Base-by-base conservation (phyloP, 2,329 filamentous ascomycete genomes). In the Xylaria sp. region DNA sequence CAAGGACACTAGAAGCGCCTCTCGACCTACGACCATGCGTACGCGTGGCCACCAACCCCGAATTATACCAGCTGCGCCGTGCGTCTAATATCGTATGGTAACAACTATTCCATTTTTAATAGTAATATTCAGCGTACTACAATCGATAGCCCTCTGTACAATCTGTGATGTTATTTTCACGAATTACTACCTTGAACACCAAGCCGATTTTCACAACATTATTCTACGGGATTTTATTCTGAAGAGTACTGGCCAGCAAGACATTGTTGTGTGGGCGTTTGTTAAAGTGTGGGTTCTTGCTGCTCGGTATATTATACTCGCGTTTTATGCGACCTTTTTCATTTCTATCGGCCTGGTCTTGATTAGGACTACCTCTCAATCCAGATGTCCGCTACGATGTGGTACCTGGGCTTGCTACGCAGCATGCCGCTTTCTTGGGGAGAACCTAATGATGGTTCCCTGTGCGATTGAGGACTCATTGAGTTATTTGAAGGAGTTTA, bases 211-310 rank as follows among this genome's bases (percentile, higher is more conserved):
- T 50, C n/a, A 19, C 21, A n/a, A 19, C 47, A 6, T 50, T 50
- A 50, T 4, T 50, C n/a, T 50, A 50, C 21, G 47, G 47, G n/a
- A 50, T 50, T 50, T 50, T 24, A 24, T 50, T 50, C 47, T 24
- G 47, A 8, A 50, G 47, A 50, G 7, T 24, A 50, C 47, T 50
- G 47, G 19, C 4, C 47, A 50, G 11, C 5, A 5, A 24, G 47
- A 50, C 47, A 50, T 21, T 50, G 4, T 50, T 12, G 47, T 11
- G 7, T 50, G 21, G 47, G 47, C n/a, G 47, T 50, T 21, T 50
- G 47, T 50, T 7, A 50, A 50, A 3, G 21, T 24, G 47, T 21
- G 47, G 21, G 11, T 50, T 50, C 17, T 42, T 14, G 39, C 39
- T 17, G 17, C 4, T 42, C 39, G 39, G 4, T 42, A 42, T 42